Base-by-base conservation (phyloP, 2,329 filamentous ascomycete species). In the Colletotrichum cuscutae region DNA sequence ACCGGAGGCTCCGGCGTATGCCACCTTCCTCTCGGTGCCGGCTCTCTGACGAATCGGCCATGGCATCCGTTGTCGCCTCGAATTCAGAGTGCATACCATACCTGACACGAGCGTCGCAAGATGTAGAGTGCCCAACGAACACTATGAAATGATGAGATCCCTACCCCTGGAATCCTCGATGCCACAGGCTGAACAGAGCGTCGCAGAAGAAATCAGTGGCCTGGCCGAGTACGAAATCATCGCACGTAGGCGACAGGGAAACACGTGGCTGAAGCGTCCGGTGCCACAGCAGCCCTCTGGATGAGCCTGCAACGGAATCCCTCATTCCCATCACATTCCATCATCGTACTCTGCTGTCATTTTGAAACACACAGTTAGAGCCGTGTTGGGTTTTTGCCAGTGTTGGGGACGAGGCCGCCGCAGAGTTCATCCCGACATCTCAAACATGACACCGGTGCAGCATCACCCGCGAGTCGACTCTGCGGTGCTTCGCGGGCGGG, bases 311-410 rank as follows among this genome's bases (percentile, higher is more conserved):
- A 15, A 28, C n/a, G 24, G 35, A 37, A 37, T 54, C 64, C 37
- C 53, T 13, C 53, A 56, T 24, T 28, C 22, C 56, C 56, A 61
- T 46, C 58, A 62, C 65, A 64, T 72, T 73, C 46, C 60, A 24
- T 57, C 49, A 49, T 57, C 60, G 32, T 65, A 22, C 28, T 13
- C 26, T 22, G 22, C 24, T 61, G 53, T 61, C 24, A 54, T 66
- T 54, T 26, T 65, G 52, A 65, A 65, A 65, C 60, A 19, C 53
- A 37, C 60, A 35, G 59, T 24, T 15, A 68, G n/a, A n/a, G 19
- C 30, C 42, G 28, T 32, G 46, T 42, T 30, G 24, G 35, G 35
- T 37, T 37, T 28, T 28, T 8, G 52, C 37, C 37, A 30, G 58
- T 46, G 28, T 59, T 6, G 58, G n/a, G 28, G 68, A 24, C 32